Evolutionary conservation across 2,329 filamentous ascomycete species (phyloP), one percentile per base, ranked within the genome.

Genomic region (Penicillium expansum): DNA sequence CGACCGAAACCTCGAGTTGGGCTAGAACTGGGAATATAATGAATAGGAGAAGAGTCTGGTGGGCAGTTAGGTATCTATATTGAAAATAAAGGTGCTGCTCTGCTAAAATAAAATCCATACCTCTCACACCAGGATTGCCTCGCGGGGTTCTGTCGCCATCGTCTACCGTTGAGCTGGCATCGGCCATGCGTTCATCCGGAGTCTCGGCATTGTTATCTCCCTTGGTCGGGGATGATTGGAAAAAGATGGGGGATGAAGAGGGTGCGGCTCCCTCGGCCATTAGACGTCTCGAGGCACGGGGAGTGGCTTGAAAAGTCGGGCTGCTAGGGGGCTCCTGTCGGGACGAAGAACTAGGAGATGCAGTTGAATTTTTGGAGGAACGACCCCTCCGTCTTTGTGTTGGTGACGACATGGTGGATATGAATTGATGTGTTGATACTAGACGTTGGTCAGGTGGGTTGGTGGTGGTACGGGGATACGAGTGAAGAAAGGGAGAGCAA

Each of bases 11-110:
- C 70, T 69, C 85, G 85, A n/a, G 85, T 86, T 27, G 91, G 91
- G 70, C 90, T 96, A 37, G 93, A 96, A 74, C 91, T 96, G 35
- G 91, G 86, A 55, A 91, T 90, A 72, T 97, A 97, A 72, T 87
- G 86, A 64, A 97, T 91, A 1, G 93, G 93, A 1, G 93, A 97
- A 0, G 93, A 97, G 69, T 92, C 93, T 96, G 64, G 2, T 49
- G 18, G 9, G 52, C 20, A 60, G 51, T 69, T 52, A 74, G 60
- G 7, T 13, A 24, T 27, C 43, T 62, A 22, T 29, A 32, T 38
- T 11, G 14, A 4, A 55, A 13, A 9, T 9, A 41, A n/a, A 9
- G 10, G n/a, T 48, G 18, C 16, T 6, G 11, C 11, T 13, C 38
- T 22, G 29, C 30, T 35, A 35, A 11, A 18, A 29, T 14, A 18